Conservation (phyloP, 78 protist genomes). For the slime mould (Dictyostelium discoideum) region DNA sequence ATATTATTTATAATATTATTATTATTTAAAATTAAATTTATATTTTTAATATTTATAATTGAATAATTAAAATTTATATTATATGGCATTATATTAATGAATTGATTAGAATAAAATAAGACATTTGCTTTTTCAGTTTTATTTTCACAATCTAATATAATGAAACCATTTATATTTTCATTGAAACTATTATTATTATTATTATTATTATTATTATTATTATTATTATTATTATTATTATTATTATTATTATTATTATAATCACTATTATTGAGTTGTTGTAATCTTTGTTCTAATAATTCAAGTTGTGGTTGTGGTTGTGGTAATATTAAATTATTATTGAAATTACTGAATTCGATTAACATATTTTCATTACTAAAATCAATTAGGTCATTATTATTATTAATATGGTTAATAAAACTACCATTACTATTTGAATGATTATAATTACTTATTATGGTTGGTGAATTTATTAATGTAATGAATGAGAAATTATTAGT, state of each 20-base stretch:
- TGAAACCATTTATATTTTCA: background rate
- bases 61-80: background rate
- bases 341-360: background rate
- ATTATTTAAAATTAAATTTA: background rate
- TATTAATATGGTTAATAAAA: background rate
- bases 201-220: background rate
- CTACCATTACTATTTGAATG: background rate
- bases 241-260: background rate
- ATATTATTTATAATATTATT: background rate
- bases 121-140: background rate
- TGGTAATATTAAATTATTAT: background rate
- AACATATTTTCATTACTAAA: background rate
- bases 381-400: background rate
- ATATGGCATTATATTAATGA: background rate
- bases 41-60: conserved; percentile 8
- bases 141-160: background rate
- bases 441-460: background rate
- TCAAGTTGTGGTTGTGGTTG: background rate
- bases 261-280: background rate
- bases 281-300: background rate
- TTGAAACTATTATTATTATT: background rate
- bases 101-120: background rate
- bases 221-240: background rate
- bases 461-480: background rate
- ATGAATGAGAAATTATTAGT: background rate